phyloP scores from a whole-genome alignment of 169 alveolate genomes.

The Plasmodium fragile region DNA sequence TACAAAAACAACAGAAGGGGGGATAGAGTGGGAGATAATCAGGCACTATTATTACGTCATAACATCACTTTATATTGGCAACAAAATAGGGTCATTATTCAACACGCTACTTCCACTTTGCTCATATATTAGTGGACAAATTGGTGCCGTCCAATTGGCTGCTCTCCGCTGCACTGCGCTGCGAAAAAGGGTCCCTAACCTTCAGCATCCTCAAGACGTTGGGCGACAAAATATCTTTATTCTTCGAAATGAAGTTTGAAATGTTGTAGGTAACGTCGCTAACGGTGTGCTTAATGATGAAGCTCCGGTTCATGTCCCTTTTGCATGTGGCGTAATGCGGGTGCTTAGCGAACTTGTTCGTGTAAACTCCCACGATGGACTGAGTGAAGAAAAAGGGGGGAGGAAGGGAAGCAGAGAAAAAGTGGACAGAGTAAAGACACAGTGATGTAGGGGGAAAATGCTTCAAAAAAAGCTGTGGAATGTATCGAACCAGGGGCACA shows the following conservation, averaged over 20 bases:
- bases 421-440: not conserved
- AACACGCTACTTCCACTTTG: not conserved
- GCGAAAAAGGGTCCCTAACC: conserved; percentile 17
- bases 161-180: not conserved
- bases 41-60: not conserved
- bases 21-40: not conserved
- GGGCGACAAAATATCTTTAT: conserved; percentile 55
- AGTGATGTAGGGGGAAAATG: not conserved
- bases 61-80: not conserved
- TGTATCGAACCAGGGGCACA: not conserved
- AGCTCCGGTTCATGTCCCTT: conserved; percentile 23
- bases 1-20: conserved; percentile 2
- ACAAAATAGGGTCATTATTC: not conserved
- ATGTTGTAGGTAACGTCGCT: conserved; percentile 61
- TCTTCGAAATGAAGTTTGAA: conserved; percentile 59
- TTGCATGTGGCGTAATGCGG: conserved; percentile 17
- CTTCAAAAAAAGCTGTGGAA: too few species aligned
- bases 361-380: conserved; percentile 34
- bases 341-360: conserved; percentile 46
- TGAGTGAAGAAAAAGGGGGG: not conserved
- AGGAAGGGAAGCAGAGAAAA: not conserved
- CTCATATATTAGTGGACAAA: not conserved
- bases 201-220: conserved; percentile 30
- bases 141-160: not conserved
- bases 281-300: conserved; percentile 63